Percentiles rank a stretch among this genome's conserved stretches.
phyloP scores from a whole-genome alignment of 164 flowering plant species.

The Magnolia officinalis region DNA sequence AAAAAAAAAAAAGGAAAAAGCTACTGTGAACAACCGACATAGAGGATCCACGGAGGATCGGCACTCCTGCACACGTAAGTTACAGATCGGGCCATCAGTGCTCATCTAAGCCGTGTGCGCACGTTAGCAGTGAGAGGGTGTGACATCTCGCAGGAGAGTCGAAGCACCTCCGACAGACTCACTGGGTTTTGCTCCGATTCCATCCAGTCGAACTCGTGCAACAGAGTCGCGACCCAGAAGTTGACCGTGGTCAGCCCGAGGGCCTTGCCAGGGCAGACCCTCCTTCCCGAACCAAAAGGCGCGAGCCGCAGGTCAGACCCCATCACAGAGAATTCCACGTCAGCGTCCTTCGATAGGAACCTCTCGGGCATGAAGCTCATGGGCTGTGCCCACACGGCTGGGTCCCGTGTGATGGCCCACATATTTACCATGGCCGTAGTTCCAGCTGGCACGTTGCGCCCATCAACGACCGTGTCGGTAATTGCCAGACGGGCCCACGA shows the following conservation, averaged over 20 bases:
- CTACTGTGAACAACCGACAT: not conserved
- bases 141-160: conserved; percentile 58
- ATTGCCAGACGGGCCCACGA: conserved; percentile 56
- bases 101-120: conserved; percentile 19
- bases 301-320: conserved; percentile 72
- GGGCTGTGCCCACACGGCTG: conserved; percentile 56
- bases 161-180: conserved; percentile 43
- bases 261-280: conserved; percentile 66
- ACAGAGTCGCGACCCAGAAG: conserved; percentile 53
- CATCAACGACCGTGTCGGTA: conserved; percentile 57
- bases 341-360: conserved; percentile 29
- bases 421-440: conserved; percentile 90
- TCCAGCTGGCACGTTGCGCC: conserved; percentile 62
- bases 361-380: conserved; percentile 51
- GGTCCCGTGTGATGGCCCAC: conserved; percentile 82
- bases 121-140: conserved; percentile 35
- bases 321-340: conserved; percentile 39
- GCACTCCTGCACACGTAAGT: not conserved
- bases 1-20: too few species aligned
- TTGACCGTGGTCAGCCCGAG: conserved; percentile 53
- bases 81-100: not conserved
- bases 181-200: conserved; percentile 27
- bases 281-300: conserved; percentile 71
- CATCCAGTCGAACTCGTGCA: conserved; percentile 53
- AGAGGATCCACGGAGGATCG: not conserved